These are phyloP conservation scores for Boletellus ananas DNA, from an alignment of 768 basidiomycete species.

Conservation along the genomic window DNA sequence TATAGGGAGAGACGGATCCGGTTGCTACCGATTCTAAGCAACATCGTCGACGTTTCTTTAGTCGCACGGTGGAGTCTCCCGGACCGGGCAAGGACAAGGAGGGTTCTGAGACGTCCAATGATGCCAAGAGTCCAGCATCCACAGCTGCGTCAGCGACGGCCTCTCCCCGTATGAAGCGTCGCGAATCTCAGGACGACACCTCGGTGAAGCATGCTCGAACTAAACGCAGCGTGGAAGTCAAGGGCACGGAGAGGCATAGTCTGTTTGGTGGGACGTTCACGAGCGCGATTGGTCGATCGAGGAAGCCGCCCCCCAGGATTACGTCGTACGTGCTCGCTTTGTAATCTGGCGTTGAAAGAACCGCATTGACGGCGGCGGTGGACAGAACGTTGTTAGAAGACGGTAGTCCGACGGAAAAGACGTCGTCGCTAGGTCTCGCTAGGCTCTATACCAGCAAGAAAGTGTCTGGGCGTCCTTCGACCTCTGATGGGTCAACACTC, in stretches of 20 bases:
- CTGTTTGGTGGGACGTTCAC: constrained; percentile 73
- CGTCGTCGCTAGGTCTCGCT: constrained; percentile 46
- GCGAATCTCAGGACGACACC: constrained; percentile 25
- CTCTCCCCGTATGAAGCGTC: constrained; percentile 19
- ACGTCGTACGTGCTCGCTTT: constrained; percentile 45
- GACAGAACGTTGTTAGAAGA: constrained; percentile 32
- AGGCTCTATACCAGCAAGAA: constrained; percentile 46
- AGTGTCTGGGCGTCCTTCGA: constrained; percentile 39
- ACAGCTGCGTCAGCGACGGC: constrained; percentile 19
- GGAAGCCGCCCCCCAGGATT: constrained; percentile 81
- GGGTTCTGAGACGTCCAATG: constrained; percentile 27
- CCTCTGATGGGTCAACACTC: constrained; percentile 34
- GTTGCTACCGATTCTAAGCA: constrained; percentile 22
- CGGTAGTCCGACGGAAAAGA: constrained; percentile 40
- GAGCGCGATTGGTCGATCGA: constrained; percentile 56
- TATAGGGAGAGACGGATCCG: constrained; percentile 45
- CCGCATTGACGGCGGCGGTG: background rate
- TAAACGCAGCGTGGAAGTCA: constrained; percentile 50
- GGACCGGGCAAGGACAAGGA: constrained; percentile 34
- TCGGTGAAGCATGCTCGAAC: constrained; percentile 38
- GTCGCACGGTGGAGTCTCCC: constrained; percentile 46
- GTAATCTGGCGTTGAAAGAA: background rate
- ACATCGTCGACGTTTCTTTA: constrained; percentile 56
- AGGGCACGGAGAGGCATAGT: constrained; percentile 60
- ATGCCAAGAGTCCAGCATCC: constrained; percentile 23